Conservation (phyloP, 225 moss, liverwort and hornwort genomes). For the Asterella californica region DNA sequence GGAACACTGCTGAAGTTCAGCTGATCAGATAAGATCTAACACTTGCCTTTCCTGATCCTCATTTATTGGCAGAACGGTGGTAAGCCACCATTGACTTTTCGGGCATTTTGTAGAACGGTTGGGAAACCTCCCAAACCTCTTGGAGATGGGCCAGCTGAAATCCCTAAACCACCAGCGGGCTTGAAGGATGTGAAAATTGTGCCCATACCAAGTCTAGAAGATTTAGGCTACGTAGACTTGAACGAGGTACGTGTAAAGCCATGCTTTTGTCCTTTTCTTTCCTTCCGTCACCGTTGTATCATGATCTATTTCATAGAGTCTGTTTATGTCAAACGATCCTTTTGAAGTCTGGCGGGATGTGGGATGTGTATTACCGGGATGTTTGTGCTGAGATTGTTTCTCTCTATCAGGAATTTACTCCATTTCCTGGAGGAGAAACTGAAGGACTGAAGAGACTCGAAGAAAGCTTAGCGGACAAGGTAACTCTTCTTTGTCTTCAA, state of each 20-base stretch:
- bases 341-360: neutral
- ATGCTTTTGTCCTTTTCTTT: neutral
- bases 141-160: conserved; percentile 46
- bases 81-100: conserved; percentile 63
- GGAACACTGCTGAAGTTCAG: neutral
- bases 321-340: neutral
- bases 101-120: conserved; percentile 63
- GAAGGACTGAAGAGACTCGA: conserved; percentile 84
- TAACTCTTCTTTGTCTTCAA: too few species aligned
- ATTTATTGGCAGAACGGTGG: conserved; percentile 65
- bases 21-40: neutral
- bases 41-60: neutral
- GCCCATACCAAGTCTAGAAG: conserved; percentile 75
- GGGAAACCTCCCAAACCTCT: conserved; percentile 71
- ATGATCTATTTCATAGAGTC: neutral
- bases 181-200: conserved; percentile 56
- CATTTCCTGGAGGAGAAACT: conserved; percentile 82
- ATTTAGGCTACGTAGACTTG: conserved; percentile 70
- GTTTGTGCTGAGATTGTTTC: neutral
- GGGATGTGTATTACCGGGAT: neutral
- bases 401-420: conserved; percentile 67
- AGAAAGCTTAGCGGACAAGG: conserved; percentile 61
- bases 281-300: neutral
- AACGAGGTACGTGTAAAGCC: conserved; percentile 50
- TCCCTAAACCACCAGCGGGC: conserved; percentile 56